A percentile compares a stretch with the other conserved stretches of the same genome.
Conservation (phyloP, 805 yeast genomes). For the Isabelozyma heimii region DNA sequence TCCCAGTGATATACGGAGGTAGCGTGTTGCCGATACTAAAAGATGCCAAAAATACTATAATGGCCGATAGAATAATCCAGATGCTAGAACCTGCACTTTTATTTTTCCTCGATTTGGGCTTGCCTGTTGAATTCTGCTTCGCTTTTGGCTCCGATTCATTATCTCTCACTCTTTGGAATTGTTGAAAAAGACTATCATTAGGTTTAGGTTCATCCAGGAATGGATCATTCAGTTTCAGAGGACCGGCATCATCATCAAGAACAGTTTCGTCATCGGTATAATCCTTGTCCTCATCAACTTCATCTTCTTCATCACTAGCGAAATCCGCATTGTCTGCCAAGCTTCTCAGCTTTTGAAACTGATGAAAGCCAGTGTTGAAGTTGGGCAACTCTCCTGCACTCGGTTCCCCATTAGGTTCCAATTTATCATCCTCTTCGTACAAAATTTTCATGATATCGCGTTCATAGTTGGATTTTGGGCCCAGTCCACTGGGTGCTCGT, state of each 20-base stretch:
- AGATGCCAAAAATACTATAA: not conserved
- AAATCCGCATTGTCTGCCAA: not conserved
- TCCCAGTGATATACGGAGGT: not conserved
- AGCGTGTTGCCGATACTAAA: not conserved
- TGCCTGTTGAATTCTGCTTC: not conserved
- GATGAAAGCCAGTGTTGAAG: slow-evolving; percentile 15
- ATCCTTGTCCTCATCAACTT: slow-evolving; percentile 4
- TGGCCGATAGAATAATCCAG: not conserved
- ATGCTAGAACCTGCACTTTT: not conserved
- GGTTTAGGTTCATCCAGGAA: slow-evolving; percentile 5
- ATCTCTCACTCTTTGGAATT: slow-evolving; percentile 5
- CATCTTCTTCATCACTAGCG: not conserved
- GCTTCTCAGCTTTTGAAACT: slow-evolving; percentile 11
- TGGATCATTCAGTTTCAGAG: not conserved
- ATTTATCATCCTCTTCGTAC: slow-evolving; percentile 10
- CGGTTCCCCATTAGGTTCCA: not conserved
- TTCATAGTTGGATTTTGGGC: slow-evolving; percentile 10
- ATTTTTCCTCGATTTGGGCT: not conserved
- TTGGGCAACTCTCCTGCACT: not conserved
- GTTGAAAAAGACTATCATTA: slow-evolving; percentile 7
- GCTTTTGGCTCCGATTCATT: not conserved
- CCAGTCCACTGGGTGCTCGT: slow-evolving; percentile 6
- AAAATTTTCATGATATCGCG: slow-evolving; percentile 16
- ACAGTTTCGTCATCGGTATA: slow-evolving; percentile 2
- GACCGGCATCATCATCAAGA: slow-evolving; percentile 1